These are phyloP conservation scores for Gomphus bonarii DNA, from an alignment of 1,284 basidiomycete species.

Conservation along the genomic window DNA sequence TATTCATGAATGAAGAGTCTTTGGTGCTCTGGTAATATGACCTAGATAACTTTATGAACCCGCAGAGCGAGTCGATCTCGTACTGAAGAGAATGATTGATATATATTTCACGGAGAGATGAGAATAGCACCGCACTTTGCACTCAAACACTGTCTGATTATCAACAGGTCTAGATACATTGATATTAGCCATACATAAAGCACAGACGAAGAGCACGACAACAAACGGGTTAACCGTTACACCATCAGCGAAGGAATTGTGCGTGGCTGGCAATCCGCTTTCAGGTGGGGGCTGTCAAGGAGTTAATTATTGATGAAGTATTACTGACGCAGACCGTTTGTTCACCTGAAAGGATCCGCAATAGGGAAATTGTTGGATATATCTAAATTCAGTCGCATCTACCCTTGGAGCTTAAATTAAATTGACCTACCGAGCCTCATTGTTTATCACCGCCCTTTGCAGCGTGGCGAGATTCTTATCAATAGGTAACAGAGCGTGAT, in stretches of 20 bases:
- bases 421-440: slow-evolving; percentile 29
- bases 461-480: slow-evolving; percentile 51
- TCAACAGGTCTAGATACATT: slow-evolving; percentile 42
- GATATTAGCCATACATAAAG: not conserved
- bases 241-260: slow-evolving; percentile 54
- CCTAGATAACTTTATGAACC: slow-evolving; percentile 66
- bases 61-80: slow-evolving; percentile 65
- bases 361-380: slow-evolving; percentile 63
- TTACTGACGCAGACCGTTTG: not conserved
- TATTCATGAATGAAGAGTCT: slow-evolving; percentile 61
- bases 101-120: not conserved
- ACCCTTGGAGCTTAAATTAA: not conserved
- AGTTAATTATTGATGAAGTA: not conserved
- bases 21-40: slow-evolving; percentile 61
- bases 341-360: slow-evolving; percentile 56
- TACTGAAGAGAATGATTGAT: slow-evolving; percentile 33
- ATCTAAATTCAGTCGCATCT: slow-evolving; percentile 33
- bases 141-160: slow-evolving; percentile 63
- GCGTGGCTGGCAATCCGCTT: slow-evolving; percentile 47
- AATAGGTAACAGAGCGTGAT: slow-evolving; percentile 42
- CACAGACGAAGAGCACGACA: not conserved
- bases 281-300: slow-evolving; percentile 45
- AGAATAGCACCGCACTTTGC: slow-evolving; percentile 40
- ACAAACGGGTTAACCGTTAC: slow-evolving; percentile 64
- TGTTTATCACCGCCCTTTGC: slow-evolving; percentile 67